phyloP scores from a whole-genome alignment of 169 alveolate genomes.

The Cryptosporidium meleagridis region DNA sequence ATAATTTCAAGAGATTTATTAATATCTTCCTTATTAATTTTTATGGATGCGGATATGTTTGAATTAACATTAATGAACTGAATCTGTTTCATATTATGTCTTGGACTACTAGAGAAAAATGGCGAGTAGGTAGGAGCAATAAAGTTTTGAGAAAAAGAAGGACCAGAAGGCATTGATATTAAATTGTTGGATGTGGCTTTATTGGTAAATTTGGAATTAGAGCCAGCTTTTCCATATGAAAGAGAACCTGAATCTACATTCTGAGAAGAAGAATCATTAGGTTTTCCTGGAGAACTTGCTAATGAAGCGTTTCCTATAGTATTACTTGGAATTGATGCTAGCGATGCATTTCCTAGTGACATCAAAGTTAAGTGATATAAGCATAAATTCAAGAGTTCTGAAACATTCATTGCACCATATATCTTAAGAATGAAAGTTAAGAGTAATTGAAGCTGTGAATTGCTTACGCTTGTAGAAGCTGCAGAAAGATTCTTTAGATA shows the following conservation, averaged over 20 bases:
- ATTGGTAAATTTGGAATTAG: background rate
- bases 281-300: background rate
- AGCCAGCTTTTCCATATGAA: conserved; percentile 1
- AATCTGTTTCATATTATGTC: conserved; percentile 35
- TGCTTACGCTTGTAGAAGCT: conserved; percentile 47
- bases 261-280: background rate
- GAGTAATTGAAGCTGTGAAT: conserved; percentile 57
- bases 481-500: conserved; percentile 32
- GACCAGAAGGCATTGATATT: conserved; percentile 9
- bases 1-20: conserved; percentile 48
- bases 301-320: background rate
- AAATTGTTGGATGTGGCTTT: background rate
- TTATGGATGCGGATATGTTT: conserved; percentile 5
- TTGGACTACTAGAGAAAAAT: background rate
- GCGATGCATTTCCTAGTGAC: conserved; percentile 63
- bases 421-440: conserved; percentile 18
- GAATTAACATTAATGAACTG: conserved; percentile 18
- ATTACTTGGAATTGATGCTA: conserved; percentile 28
- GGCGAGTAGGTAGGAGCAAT: conserved; percentile 72
- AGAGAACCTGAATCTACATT: conserved; percentile 5
- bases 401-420: conserved; percentile 54
- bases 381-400: conserved; percentile 52
- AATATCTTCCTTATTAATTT: conserved; percentile 54
- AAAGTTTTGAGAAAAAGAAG: conserved; percentile 24
- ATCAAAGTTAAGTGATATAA: conserved; percentile 48